Percentiles rank a stretch among this genome's conserved stretches.
phyloP scores from a whole-genome alignment of 345 rosid genomes.

The Boechera stricta region DNA sequence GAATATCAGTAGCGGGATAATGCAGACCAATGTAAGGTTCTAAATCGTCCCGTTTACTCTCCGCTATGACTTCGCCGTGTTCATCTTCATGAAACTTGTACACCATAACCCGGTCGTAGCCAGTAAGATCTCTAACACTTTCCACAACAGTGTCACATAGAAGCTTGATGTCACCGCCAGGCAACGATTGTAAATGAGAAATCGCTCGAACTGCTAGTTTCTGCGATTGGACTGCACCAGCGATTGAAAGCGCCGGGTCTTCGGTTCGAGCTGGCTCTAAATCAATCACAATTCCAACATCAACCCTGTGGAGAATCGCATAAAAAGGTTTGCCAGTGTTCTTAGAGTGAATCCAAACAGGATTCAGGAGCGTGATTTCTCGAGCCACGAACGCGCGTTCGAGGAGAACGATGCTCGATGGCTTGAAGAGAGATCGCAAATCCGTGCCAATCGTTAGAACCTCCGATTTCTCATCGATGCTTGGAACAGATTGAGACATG shows the following conservation, averaged over 20 bases:
- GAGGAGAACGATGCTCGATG: constrained; percentile 61
- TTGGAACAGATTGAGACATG: constrained; percentile 83
- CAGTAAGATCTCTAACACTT: constrained; percentile 82
- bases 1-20: constrained; percentile 95
- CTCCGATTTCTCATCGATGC: constrained; percentile 73
- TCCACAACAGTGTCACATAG: constrained; percentile 89
- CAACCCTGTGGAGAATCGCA: constrained; percentile 86
- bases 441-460: constrained; percentile 68
- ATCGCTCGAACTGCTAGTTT: constrained; percentile 90
- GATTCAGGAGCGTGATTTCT: constrained; percentile 82
- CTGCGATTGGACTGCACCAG: constrained; percentile 97
- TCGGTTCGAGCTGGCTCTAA: constrained; percentile 91
- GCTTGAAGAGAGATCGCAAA: constrained; percentile 69
- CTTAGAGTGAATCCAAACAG: constrained; percentile 87
- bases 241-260: constrained; percentile 91
- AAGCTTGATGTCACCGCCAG: constrained; percentile 84
- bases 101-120: constrained; percentile 94
- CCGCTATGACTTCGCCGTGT: constrained; percentile 94
- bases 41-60: constrained; percentile 73
- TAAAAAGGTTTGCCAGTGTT: constrained; percentile 81
- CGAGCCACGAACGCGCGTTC: constrained; percentile 84
- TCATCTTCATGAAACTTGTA: constrained; percentile 97
- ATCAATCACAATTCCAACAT: constrained; percentile 93
- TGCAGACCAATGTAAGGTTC: constrained; percentile 92
- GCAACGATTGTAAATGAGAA: constrained; percentile 83